Base-by-base conservation (phyloP, 176 grass and related monocot genomes). In the Oropetium thomaeum region DNA sequence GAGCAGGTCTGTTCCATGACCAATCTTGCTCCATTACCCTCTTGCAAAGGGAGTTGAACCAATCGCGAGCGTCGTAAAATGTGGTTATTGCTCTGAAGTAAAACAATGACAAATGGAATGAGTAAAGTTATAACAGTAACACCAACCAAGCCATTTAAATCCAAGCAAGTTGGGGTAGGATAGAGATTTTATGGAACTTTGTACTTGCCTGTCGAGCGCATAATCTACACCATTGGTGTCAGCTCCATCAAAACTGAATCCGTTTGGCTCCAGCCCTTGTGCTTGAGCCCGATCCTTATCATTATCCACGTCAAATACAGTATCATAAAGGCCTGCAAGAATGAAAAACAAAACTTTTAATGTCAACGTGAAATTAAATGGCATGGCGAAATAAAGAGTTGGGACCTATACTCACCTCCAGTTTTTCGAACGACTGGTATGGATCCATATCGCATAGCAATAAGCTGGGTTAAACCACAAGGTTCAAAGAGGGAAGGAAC, bases 401-500 rank as follows among this genome's bases (percentile, higher is more conserved):
- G 17, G 63, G 25, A 32, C 10, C 10, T 22, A 10, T 60, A 71
- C 70, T 8, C 22, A 98, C 96, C 96, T 89, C 91, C 96, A 28
- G 96, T 98, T 92, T 86, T 92, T 73, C 96, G 76, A 70, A 98
- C 96, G 67, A 98, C 78, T 27, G 96, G 96, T 67, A 98, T 90
- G 76, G 96, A 92, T 32, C 96, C 96, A 84, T 98, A 98, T 75
- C 91, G 76, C 96, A 98, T 95, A 63, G 96, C 96, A 40, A 66
- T 92, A 85, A 98, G 91, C 41, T 97, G 96, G 55, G 96, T 98
- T 80, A 98, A 81, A 31, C 96, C 96, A 11, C 96, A 98, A 30
- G 96, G 96, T 76, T 98, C 96, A 4, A 98, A 98, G 61, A 98
- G 39, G 42, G 96, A 98, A 69, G 91, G 91, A 75, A 98, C 96